phyloP scores from a whole-genome alignment of 352 stramenopile species.

The Globisporangium carolinianum region DNA sequence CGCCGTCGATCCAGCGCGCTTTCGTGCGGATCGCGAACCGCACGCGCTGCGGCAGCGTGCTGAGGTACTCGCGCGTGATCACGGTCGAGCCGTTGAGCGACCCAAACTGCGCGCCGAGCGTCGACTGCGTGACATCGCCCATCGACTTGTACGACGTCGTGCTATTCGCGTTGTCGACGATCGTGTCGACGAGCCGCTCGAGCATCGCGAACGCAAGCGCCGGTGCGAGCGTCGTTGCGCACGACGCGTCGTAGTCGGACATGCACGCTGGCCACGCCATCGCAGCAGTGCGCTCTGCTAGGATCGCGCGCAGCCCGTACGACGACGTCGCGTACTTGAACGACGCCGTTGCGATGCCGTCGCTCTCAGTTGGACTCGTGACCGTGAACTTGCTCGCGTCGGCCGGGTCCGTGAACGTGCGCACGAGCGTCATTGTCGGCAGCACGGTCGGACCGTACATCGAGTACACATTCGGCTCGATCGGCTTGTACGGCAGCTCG shows the following conservation, averaged over 20 bases:
- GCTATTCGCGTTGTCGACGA: conserved; percentile 28
- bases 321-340: conserved; percentile 45
- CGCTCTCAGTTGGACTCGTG: conserved; percentile 7
- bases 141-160: conserved; percentile 53
- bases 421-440: conserved; percentile 19
- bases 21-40: conserved; percentile 41
- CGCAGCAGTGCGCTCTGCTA: conserved; percentile 17
- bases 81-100: conserved; percentile 13
- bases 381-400: conserved; percentile 9
- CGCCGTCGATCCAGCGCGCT: conserved; percentile 39
- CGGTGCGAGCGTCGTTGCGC: conserved; percentile 15
- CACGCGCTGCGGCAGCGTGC: conserved; percentile 35
- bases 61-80: conserved; percentile 35
- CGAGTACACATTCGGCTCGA: conserved; percentile 48
- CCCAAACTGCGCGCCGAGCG: conserved; percentile 8
- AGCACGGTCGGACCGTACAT: conserved; percentile 31
- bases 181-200: conserved; percentile 27
- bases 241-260: conserved; percentile 24
- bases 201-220: conserved; percentile 33
- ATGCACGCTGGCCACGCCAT: conserved; percentile 19
- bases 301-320: conserved; percentile 36
- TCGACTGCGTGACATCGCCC: conserved; percentile 28
- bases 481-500: conserved; percentile 30
- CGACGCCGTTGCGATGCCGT: conserved; percentile 14
- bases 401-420: conserved; percentile 2